These are phyloP conservation scores for Jacaranda mimosifolia DNA, from an alignment of 257 asterid species.

Conservation along the genomic window DNA sequence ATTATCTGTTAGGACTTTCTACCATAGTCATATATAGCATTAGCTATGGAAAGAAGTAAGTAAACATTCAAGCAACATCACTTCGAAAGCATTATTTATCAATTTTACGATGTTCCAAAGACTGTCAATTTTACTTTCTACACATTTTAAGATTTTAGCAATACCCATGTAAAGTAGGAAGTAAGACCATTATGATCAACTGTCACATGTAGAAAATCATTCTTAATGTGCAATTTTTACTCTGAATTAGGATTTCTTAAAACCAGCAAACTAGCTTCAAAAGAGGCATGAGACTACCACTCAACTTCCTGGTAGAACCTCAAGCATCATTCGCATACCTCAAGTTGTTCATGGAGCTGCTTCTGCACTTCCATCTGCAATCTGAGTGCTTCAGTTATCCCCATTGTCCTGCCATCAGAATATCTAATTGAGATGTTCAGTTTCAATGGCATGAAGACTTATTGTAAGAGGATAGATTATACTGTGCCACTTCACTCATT, in stretches of 20 bases:
- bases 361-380: slow-evolving; percentile 95
- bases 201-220: neutral
- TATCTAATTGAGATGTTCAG: slow-evolving; percentile 17
- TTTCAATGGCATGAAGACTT: slow-evolving; percentile 20
- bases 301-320: too few relatives aligned
- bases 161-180: neutral
- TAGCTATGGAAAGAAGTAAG: too few relatives aligned
- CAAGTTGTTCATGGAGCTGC: slow-evolving; percentile 95
- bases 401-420: slow-evolving; percentile 65
- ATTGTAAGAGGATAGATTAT: neutral
- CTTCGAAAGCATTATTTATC: too few relatives aligned
- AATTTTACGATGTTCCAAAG: too few relatives aligned
- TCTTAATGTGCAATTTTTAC: neutral
- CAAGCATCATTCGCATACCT: slow-evolving; percentile 53
- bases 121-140: neutral
- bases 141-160: neutral
- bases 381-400: slow-evolving; percentile 86
- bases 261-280: neutral
- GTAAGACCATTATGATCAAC: neutral
- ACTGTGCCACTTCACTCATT: neutral
- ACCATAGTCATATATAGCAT: too few relatives aligned
- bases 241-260: neutral
- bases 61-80: too few relatives aligned
- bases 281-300: too few relatives aligned
- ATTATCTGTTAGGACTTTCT: too few relatives aligned